phyloP scores from a whole-genome alignment of 2,329 filamentous ascomycete species.

The Alternaria dauci region DNA sequence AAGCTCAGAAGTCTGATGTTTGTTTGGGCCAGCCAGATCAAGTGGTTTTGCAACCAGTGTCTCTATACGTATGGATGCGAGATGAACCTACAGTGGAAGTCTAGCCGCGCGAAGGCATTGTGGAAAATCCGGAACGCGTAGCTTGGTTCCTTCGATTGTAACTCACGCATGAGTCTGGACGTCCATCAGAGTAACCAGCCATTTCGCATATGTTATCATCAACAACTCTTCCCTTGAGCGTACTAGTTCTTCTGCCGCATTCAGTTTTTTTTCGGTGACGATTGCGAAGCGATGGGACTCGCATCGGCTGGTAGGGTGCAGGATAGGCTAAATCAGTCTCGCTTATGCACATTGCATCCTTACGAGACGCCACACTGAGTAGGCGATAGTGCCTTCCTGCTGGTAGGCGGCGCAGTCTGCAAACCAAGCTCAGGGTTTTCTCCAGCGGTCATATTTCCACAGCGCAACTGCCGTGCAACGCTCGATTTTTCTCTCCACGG shows the following conservation, averaged over 20 bases:
- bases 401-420: background rate
- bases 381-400: background rate
- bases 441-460: background rate
- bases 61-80: no score
- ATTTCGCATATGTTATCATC: background rate
- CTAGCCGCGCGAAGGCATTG: background rate
- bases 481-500: background rate
- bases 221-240: background rate
- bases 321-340: background rate
- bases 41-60: background rate
- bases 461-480: background rate
- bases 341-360: background rate
- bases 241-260: background rate
- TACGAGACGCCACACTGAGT: background rate
- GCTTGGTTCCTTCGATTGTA: background rate
- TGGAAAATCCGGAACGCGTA: background rate
- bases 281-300: background rate
- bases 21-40: background rate
- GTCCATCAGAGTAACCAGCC: background rate
- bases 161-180: background rate
- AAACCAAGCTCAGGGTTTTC: background rate
- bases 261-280: background rate
- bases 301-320: background rate
- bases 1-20: background rate
- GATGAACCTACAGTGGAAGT: background rate